Base-by-base conservation (phyloP, 176 grass and related monocot genomes). In the Avena insularis region DNA sequence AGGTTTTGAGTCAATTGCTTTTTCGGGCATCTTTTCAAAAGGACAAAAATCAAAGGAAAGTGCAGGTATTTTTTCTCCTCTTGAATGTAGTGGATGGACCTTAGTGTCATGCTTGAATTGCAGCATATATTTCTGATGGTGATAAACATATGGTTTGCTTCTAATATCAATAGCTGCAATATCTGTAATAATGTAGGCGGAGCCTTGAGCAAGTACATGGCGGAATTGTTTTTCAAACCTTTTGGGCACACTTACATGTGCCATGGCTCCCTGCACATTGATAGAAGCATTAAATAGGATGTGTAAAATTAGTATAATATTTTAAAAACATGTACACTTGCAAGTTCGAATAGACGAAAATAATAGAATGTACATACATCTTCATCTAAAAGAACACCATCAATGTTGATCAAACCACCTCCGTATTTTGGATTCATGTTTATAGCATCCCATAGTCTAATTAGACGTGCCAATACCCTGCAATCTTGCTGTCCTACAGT, bases 381-480 rank as follows among this genome's bases (percentile, higher is more conserved):
- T 36, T 77, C 75, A 77, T 77, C 75, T 11, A 77, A 36, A 35
- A 57, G 27, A 25, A 57, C 16, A 15, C 29, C 51, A 56, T 77
- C 51, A 57, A 77, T 78, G 9, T 9, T 78, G 8, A 59, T 58
- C 1, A 78, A 19, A 10, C 53, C 16, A 59, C 38, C 53, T n/a
- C 51, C 23, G n/a, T 10, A 77, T 56, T 17, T 56, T 1, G 25
- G 53, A 3, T 17, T 54, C 73, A 77, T 55, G 21, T 77, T 77
- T 54, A 31, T 16, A 53, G 73, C 21, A 61, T 61, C 59, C 59
- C n/a, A 61, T 3, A 61, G 19, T 11, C 19, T n/a, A 3, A 61
- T 21, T 61, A 61, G 59, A 23, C 59, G 19, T 23, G 8, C 59
- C 0, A 61, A 61, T 8, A 61, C 59, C n/a, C 3, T 23, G n/a